Conservation (phyloP, 805 yeast genomes). For the Monosporozyma aquatica region DNA sequence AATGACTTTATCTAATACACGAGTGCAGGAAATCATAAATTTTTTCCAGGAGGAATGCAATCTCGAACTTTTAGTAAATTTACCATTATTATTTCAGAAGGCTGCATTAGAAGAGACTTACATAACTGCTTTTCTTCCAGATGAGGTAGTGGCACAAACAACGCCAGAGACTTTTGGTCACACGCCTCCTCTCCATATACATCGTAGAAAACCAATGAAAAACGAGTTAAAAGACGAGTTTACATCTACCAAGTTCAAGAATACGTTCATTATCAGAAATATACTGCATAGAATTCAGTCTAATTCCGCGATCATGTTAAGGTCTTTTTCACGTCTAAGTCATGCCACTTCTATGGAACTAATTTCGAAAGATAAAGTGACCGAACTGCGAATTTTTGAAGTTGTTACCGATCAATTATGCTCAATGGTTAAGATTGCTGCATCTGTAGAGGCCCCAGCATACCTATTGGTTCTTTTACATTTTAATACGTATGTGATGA, state of each 20-base stretch:
- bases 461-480: slow-evolving; percentile 33
- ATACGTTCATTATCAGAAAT: slow-evolving; percentile 47
- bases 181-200: slow-evolving; percentile 36
- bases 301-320: slow-evolving; percentile 34
- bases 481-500: slow-evolving; percentile 30
- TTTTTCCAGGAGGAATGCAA: slow-evolving; percentile 30
- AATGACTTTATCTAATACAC: slow-evolving; percentile 39
- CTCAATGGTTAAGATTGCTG: slow-evolving; percentile 16
- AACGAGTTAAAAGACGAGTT: slow-evolving; percentile 33
- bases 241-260: slow-evolving; percentile 53
- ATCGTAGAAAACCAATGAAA: slow-evolving; percentile 35
- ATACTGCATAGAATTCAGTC: slow-evolving; percentile 42
- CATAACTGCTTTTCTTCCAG: slow-evolving; percentile 42
- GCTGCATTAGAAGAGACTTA: slow-evolving; percentile 49
- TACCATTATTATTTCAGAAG: slow-evolving; percentile 42
- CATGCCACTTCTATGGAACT: slow-evolving; percentile 33
- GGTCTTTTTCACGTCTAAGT: slow-evolving; percentile 37
- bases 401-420: slow-evolving; percentile 25
- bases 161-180: slow-evolving; percentile 29
- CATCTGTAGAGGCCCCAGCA: slow-evolving; percentile 17
- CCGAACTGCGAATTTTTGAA: slow-evolving; percentile 36
- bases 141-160: slow-evolving; percentile 36
- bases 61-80: slow-evolving; percentile 31
- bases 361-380: slow-evolving; percentile 30
- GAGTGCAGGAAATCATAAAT: slow-evolving; percentile 29